These are phyloP conservation scores for Coniosporium tulheliwenetii DNA, from an alignment of 2,329 filamentous ascomycete genomes.

Conservation along the genomic window DNA sequence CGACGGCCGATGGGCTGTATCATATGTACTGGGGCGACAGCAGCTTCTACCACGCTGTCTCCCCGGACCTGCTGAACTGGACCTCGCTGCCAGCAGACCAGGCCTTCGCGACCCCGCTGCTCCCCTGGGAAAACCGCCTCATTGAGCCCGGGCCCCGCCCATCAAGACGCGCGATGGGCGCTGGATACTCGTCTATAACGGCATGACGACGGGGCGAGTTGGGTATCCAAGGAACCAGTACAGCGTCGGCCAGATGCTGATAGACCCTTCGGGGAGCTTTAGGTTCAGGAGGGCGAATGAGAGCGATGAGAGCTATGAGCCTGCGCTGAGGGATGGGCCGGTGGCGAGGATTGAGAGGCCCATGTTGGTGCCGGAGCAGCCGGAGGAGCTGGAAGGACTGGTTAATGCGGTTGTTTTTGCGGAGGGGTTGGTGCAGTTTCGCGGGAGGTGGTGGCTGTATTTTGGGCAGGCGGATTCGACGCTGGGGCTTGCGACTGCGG, in stretches of 20 bases:
- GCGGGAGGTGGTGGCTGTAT: conserved; percentile 16
- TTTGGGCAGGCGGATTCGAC: conserved; percentile 13
- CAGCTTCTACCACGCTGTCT: conserved; percentile 15
- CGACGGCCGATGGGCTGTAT: conserved; percentile 14
- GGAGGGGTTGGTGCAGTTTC: conserved; percentile 18
- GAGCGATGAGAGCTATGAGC: conserved; percentile 5
- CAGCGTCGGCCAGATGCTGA: conserved; percentile 17
- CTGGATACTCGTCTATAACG: conserved; percentile 18
- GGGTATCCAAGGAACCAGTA: conserved; percentile 14
- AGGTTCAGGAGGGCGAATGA: conserved; percentile 5
- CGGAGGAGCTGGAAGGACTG: conserved; percentile 14
- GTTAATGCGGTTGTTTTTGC: conserved; percentile 17
- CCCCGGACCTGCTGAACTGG: conserved; percentile 18
- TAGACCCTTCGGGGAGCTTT: conserved; percentile 9
- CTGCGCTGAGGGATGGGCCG: conserved; percentile 9
- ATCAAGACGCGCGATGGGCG: conserved; percentile 18
- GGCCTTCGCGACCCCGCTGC: conserved; percentile 11
- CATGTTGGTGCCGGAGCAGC: conserved; percentile 11
- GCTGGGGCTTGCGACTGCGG: conserved; percentile 6
- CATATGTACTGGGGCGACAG: conserved; percentile 20
- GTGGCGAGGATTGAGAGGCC: conserved; percentile 16
- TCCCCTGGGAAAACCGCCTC: conserved; percentile 17
- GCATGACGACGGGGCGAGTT: conserved; percentile 11
- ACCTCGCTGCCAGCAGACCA: conserved; percentile 5
- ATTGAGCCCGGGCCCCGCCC: conserved; percentile 17